These are phyloP conservation scores for Cryptosporidium baileyi DNA, from an alignment of 169 alveolate genomes.

Conservation along the genomic window DNA sequence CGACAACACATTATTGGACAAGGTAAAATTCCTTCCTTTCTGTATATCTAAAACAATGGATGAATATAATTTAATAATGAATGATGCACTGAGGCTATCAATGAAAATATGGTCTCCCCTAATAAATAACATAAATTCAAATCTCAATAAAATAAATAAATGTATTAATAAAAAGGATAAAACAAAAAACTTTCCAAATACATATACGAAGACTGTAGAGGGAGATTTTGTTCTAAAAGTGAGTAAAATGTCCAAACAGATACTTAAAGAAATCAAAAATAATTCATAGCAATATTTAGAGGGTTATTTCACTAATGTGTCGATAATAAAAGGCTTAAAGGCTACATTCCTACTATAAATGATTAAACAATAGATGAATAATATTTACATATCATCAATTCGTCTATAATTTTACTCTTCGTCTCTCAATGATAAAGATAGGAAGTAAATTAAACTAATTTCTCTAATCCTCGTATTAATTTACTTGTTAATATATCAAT, in stretches of 20 bases:
- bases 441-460: too few species aligned
- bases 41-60: background rate
- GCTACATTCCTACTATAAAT: too few species aligned
- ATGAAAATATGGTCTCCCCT: slow-evolving; percentile 25
- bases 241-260: background rate
- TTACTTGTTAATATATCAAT: too few species aligned
- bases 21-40: background rate
- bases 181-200: background rate
- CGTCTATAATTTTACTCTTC: too few species aligned
- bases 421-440: too few species aligned
- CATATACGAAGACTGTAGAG: background rate
- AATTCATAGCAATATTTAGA: too few species aligned
- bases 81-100: background rate
- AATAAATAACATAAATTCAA: background rate
- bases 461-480: too few species aligned
- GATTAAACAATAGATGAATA: too few species aligned
- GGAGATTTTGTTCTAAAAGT: background rate
- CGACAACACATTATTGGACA: slow-evolving; percentile 22
- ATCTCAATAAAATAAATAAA: background rate
- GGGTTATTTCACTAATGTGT: too few species aligned
- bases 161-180: background rate
- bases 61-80: slow-evolving; percentile 3
- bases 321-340: too few species aligned
- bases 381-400: too few species aligned
- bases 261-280: background rate